Base-by-base conservation (phyloP, 495 filamentous ascomycete species). In the Xanthoparmelia taractica region DNA sequence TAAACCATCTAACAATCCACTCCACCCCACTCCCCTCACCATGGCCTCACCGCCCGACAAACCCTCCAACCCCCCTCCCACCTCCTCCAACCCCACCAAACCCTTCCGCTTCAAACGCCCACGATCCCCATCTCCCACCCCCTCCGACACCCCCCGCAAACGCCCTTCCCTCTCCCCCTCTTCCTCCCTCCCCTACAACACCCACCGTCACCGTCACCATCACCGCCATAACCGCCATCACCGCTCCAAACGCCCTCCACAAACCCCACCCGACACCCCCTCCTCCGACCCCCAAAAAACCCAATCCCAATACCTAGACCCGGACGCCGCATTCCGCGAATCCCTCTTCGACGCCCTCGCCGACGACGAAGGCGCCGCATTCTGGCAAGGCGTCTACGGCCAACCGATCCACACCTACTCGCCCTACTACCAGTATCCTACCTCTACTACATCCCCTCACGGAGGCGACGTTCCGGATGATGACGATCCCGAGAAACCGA, bases 301-400 rank as follows among this genome's bases (percentile, higher is more conserved):
- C 59, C 57, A 40, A 31, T 47, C 45, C 67, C 67, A 41, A 37
- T 52, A 43, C 45, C 59, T 82, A 20, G 80, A 86, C 66, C 79
- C 88, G 8, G 81, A 86, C 25, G 75, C 79, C 13, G 92, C 92
- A 20, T 98, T 98, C 74, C 87, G 90, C 33, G 90, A 96, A 76
- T 94, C 90, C n/a, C 85, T 97, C 56, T 96, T 97, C 78, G 94
- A 98, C 73, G 94, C 94, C n/a, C 86, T 98, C 73, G 95, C 92
- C 45, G 94, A 98, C 74, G 94, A 98, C 75, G 94, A 98, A 76
- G 94, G 94, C 43, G 94, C 94, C 48, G 84, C 83, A 40, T 97
- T 90, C 77, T 98, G 94, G 94, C 87, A 96, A 72, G 82, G 84
- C 40, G 91, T 97, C 57, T 98, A 96, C 74, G 92, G 92, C 18